Percentiles rank a stretch among this genome's conserved stretches.
These are phyloP conservation scores for Ilex paraguariensis DNA, from an alignment of 305 asterid species.

Conservation along the genomic window DNA sequence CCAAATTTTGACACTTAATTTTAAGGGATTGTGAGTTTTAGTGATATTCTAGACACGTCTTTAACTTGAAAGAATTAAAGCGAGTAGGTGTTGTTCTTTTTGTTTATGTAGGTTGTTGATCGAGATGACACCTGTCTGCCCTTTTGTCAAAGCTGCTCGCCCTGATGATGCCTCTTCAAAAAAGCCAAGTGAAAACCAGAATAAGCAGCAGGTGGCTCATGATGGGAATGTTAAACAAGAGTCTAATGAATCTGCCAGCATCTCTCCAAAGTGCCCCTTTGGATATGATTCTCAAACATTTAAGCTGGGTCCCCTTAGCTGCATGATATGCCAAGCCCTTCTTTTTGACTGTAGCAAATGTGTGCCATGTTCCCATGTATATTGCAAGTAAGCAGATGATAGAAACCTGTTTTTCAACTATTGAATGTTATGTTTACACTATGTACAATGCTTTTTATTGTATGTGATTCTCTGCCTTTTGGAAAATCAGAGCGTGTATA, in stretches of 20 bases:
- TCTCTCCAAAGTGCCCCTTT: slow-evolving; percentile 77
- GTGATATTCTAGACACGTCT: not conserved
- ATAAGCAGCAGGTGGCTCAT: slow-evolving; percentile 32
- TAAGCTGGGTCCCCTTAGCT: slow-evolving; percentile 93
- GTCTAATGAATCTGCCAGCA: slow-evolving; percentile 18
- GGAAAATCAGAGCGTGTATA: slow-evolving; percentile 62
- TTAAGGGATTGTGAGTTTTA: not conserved
- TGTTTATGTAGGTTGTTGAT: slow-evolving; percentile 26
- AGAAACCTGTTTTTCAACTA: not conserved
- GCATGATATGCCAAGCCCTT: slow-evolving; percentile 92
- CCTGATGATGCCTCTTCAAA: slow-evolving; percentile 76
- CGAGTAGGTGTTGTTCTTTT: not conserved
- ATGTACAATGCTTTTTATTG: not conserved
- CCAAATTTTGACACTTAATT: not conserved
- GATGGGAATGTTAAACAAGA: slow-evolving; percentile 35
- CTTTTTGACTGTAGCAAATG: slow-evolving; percentile 86
- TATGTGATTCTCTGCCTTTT: slow-evolving; percentile 7
- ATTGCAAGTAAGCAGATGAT: slow-evolving; percentile 70
- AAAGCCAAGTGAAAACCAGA: slow-evolving; percentile 55
- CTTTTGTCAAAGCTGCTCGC: slow-evolving; percentile 70
- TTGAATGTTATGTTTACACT: no score
- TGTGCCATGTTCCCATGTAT: slow-evolving; percentile 85
- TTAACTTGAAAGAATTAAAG: not conserved
- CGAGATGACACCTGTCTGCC: slow-evolving; percentile 89
- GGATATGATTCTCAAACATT: slow-evolving; percentile 93